phyloP scores from a whole-genome alignment of 2,329 filamentous ascomycete species.

The Arthrinium phaeospermum region DNA sequence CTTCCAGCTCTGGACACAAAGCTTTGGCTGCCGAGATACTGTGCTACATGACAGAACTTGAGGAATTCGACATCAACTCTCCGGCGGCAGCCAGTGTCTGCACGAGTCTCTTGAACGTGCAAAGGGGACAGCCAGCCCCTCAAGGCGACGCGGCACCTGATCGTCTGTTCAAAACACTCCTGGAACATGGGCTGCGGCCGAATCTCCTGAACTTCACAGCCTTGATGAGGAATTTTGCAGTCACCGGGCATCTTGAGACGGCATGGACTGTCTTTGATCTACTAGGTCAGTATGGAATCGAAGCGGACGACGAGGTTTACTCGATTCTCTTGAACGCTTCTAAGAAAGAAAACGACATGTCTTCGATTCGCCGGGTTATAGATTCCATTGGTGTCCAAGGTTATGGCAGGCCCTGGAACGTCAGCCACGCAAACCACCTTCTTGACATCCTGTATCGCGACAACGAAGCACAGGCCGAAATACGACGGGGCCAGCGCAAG shows the following conservation, averaged over 20 bases:
- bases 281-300: constrained; percentile 62
- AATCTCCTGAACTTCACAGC: constrained; percentile 69
- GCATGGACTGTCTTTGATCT: constrained; percentile 70
- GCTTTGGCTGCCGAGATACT: constrained; percentile 50
- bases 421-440: constrained; percentile 55
- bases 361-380: constrained; percentile 61
- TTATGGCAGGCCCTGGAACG: constrained; percentile 50
- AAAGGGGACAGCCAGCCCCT: constrained; percentile 40
- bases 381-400: constrained; percentile 50
- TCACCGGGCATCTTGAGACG: constrained; percentile 65
- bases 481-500: constrained; percentile 38
- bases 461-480: constrained; percentile 43
- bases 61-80: constrained; percentile 52
- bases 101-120: constrained; percentile 60
- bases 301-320: constrained; percentile 71
- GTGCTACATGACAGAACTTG: constrained; percentile 38
- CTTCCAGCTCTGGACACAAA: constrained; percentile 46
- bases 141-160: constrained; percentile 54
- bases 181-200: constrained; percentile 65
- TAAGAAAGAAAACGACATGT: constrained; percentile 60
- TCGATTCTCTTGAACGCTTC: constrained; percentile 74
- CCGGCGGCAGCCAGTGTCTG: constrained; percentile 58
- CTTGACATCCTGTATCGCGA: constrained; percentile 57
- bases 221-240: constrained; percentile 73
- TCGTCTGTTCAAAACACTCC: constrained; percentile 59